Evolutionary conservation across 2,329 filamentous ascomycete species (phyloP).

Genomic region (Aspergillus sp.): DNA sequence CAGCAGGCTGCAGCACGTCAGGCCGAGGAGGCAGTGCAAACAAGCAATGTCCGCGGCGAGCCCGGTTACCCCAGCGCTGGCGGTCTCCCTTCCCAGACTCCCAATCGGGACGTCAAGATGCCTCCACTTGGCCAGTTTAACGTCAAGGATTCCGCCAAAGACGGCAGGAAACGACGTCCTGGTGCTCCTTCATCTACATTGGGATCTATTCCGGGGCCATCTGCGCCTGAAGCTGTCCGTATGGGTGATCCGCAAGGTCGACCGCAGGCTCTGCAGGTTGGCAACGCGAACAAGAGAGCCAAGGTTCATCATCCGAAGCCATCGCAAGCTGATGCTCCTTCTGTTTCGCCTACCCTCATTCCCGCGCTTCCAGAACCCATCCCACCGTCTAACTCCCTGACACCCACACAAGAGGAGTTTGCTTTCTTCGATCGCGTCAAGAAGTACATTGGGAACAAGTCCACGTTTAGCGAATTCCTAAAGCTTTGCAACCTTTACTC

Average conservation of each 20-base stretch:
- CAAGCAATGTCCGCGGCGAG: conserved; percentile 56
- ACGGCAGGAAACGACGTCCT: conserved; percentile 76
- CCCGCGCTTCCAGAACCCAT: conserved; percentile 84
- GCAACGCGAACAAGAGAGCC: conserved; percentile 54
- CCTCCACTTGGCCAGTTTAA: conserved; percentile 95
- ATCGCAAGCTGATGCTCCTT: conserved; percentile 49
- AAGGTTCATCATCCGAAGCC: conserved; percentile 67
- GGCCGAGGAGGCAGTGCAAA: conserved; percentile 62
- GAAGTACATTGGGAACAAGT: conserved; percentile 90
- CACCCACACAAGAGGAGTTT: conserved; percentile 77
- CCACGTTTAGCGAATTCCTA: conserved; percentile 88
- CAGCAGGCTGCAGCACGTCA: conserved; percentile 54
- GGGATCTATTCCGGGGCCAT: conserved; percentile 27
- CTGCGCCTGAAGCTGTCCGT: conserved; percentile 24
- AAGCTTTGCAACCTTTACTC: conserved; percentile 96
- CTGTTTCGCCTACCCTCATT: conserved; percentile 78
- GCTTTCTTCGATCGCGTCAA: conserved; percentile 94
- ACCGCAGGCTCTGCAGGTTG: conserved; percentile 31
- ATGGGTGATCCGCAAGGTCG: conserved; percentile 31
- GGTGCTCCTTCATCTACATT: conserved; percentile 35
- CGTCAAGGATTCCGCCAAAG: conserved; percentile 73
- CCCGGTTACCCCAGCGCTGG: conserved; percentile 37
- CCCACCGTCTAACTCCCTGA: conserved; percentile 63
- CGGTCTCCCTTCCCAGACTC: conserved; percentile 45
- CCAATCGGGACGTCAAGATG: conserved; percentile 58